These are phyloP conservation scores for Cercospora janseana DNA, from an alignment of 2,329 filamentous ascomycete species.

Conservation along the genomic window DNA sequence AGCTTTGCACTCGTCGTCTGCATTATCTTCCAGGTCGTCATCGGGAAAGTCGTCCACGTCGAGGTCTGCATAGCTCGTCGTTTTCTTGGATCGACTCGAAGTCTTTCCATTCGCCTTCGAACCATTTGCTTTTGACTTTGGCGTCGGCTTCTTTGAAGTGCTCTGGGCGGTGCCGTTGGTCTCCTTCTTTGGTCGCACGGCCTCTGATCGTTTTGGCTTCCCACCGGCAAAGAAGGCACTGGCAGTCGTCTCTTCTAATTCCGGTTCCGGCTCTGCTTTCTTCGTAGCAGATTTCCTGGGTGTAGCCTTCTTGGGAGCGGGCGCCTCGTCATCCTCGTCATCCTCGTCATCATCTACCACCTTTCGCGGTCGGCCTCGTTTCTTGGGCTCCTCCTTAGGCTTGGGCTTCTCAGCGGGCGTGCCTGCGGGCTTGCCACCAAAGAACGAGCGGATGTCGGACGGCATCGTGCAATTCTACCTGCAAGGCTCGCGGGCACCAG, in stretches of 20 bases:
- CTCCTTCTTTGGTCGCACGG: conserved; percentile 27
- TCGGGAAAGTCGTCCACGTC: conserved; percentile 40
- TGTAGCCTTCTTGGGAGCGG: conserved; percentile 19
- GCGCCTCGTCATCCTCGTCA: conserved; percentile 49
- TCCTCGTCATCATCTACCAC: conserved; percentile 80
- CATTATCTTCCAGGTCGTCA: conserved; percentile 49
- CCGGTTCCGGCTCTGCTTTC: conserved; percentile 29
- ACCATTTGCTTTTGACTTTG: conserved; percentile 37
- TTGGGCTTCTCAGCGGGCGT: conserved; percentile 42
- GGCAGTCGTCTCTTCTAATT: conserved; percentile 56
- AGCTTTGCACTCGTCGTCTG: conserved; percentile 81
- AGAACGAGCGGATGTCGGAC: conserved; percentile 84
- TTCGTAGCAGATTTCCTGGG: conserved; percentile 55
- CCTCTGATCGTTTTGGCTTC: conserved; percentile 53
- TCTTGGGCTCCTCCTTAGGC: conserved; percentile 42
- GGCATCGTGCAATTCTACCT: conserved; percentile 74
- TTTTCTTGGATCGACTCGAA: conserved; percentile 44
- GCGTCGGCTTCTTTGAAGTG: conserved; percentile 42
- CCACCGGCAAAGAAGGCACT: conserved; percentile 62
- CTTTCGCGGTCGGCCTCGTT: conserved; percentile 56
- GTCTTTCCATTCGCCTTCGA: conserved; percentile 39
- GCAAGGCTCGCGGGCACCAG: too few species aligned
- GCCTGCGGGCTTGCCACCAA: conserved; percentile 70
- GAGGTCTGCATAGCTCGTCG: conserved; percentile 41
- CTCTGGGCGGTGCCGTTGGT: conserved; percentile 30